Evolutionary conservation across 2,329 filamentous ascomycete species (phyloP), one percentile per base, ranked within the genome.

Genomic region (Fusarium denticulatum): DNA sequence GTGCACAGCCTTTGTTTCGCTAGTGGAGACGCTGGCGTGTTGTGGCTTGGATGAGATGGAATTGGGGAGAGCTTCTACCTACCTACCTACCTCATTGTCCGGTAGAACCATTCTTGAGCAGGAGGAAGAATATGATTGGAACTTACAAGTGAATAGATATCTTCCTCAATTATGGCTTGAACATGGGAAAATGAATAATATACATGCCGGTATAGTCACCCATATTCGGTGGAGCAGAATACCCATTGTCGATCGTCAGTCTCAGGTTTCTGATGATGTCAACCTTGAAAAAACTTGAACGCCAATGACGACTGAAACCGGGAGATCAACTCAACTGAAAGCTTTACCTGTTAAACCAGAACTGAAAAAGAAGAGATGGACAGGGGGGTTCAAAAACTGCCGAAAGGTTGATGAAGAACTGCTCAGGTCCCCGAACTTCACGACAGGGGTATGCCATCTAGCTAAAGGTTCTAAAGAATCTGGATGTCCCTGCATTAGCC

Each of bases 1-100:
- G 12, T 24, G 18, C 71, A 72, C 59, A 64, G 71, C 73, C 70
- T 62, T 43, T 73, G 62, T 74, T 63, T 60, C 72, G 68, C 42
- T 60, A 72, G 50, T 71, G 61, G 49, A 50, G 20, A 47, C 26
- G 43, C 37, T 59, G 57, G 49, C 47, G 47, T 26, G 47, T 40
- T 63, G 67, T 68, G 71, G 71, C 71, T 73, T 64, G 40, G 59
- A 16, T 45, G 42, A 34, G 28, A n/a, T 36, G 26, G 39, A 26
- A 39, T 43, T 39, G 24, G n/a, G 53, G 47, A 32, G 37, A 64
- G 57, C 32, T 56, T 22, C 24, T 34, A 26, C n/a, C 34, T 34
- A 26, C n/a, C 18, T 42, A 61, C 39, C 46, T 32, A 36, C 34
- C 46, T 32, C 24, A 30, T 37, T 24, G 24, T 16, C 39, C 55